Evolutionary conservation across 2,329 filamentous ascomycete species (phyloP), one percentile per base, ranked within the genome.

Genomic region (Phyllosticta citriasiana): DNA sequence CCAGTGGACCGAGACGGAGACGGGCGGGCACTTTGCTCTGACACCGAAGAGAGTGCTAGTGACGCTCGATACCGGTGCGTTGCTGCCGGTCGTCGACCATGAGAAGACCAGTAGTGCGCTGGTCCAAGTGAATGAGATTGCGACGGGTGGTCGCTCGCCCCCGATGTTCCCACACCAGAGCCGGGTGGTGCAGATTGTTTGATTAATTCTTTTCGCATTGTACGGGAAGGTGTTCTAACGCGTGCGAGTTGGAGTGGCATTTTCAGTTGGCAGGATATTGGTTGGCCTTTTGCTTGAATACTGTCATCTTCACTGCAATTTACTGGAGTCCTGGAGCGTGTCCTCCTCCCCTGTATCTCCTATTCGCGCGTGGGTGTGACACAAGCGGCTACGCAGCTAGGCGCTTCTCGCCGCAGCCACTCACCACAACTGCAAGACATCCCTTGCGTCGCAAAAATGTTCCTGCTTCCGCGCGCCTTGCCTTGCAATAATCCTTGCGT

Each of bases 21-120:
- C 67, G 40, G 69, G 69, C n/a, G 64, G 66, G 10, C 67, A 68
- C 63, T 70, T 66, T 58, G 66, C 62, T 59, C 57, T 70, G 55
- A 69, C 62, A 63, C 66, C 64, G 30, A 47, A n/a, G 64, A 65
- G 40, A 47, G 14, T 7, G 40, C 14, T 47, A 16, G 40, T n/a
- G 12, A n/a, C 40, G 40, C 12, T 47, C n/a, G 40, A 47, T n/a
- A 16, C 40, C 6, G 4, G 6, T 47, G 40, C 40, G 40, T 16
- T 47, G 40, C 40, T 47, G 40, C 40, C 40, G 40, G 14, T 7
- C 7, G 40, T 47, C 4, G 14, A 47, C 40, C 6, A 47, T 4
- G 40, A 47, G n/a, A n/a, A 47, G 40, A 47, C 14, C 12, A 14
- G 40, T 6, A n/a, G 14, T 47, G 14, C 40, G 3, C 14, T 47